These are phyloP conservation scores for Populus hybrid DNA, from an alignment of 441 rosid species.

Conservation along the genomic window DNA sequence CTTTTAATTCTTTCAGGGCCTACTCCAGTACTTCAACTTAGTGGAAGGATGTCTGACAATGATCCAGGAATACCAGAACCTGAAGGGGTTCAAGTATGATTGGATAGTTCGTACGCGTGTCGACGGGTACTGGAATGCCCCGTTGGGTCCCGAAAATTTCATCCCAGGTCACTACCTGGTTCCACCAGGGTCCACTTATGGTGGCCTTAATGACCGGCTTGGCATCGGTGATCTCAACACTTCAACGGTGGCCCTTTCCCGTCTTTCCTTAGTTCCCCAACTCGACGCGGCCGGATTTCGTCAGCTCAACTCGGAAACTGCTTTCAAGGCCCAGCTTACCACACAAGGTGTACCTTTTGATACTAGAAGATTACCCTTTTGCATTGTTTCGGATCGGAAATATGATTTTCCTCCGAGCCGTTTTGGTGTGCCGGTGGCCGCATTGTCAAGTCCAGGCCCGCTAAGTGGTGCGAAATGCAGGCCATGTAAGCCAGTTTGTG, in stretches of 20 bases:
- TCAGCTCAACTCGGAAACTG: constrained; percentile 80
- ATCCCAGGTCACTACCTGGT: constrained; percentile 58
- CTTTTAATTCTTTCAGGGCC: constrained; percentile 47
- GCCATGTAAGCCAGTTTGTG: constrained; percentile 64
- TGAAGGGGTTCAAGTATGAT: constrained; percentile 57
- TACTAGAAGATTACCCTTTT: constrained; percentile 62
- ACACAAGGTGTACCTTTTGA: constrained; percentile 41
- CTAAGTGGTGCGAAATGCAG: constrained; percentile 89
- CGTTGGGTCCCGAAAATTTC: constrained; percentile 57
- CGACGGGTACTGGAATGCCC: constrained; percentile 82
- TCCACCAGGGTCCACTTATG: constrained; percentile 85
- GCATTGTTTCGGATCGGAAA: constrained; percentile 70
- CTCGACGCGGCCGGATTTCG: constrained; percentile 56
- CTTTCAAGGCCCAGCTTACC: constrained; percentile 78
- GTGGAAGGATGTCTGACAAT: constrained; percentile 80
- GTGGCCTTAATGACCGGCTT: constrained; percentile 91
- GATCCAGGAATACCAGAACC: constrained; percentile 57
- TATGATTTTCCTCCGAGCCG: constrained; percentile 64
- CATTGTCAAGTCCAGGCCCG: constrained; percentile 68
- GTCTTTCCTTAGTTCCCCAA: constrained; percentile 68
- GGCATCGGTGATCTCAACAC: constrained; percentile 74
- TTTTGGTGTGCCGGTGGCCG: constrained; percentile 77
- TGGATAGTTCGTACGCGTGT: constrained; percentile 95
- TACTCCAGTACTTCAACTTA: constrained; percentile 75
- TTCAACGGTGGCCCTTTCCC: constrained; percentile 71